Conservation (phyloP, 805 yeast species). For the Candida xyloterini region DNA sequence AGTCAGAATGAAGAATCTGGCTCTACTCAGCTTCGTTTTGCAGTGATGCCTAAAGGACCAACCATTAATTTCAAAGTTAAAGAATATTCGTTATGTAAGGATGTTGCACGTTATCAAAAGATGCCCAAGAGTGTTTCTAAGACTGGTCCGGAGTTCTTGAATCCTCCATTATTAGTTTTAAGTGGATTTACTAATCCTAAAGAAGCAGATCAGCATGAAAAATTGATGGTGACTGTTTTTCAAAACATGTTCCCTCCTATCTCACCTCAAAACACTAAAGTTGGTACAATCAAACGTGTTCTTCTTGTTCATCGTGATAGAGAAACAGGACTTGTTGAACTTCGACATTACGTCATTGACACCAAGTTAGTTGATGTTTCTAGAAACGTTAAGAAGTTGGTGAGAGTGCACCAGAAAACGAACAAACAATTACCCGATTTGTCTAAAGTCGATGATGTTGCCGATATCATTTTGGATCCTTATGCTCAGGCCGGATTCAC, state of each 20-base stretch:
- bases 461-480: constrained; percentile 81
- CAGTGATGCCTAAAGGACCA: constrained; percentile 92
- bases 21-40: constrained; percentile 75
- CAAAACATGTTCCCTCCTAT: constrained; percentile 96
- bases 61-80: constrained; percentile 78
- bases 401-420: constrained; percentile 56
- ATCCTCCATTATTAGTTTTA: constrained; percentile 89
- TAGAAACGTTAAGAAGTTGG: constrained; percentile 66
- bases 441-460: constrained; percentile 64
- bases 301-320: constrained; percentile 73
- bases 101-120: constrained; percentile 64
- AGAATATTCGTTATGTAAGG: constrained; percentile 78
- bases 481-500: constrained; percentile 75
- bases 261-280: constrained; percentile 76
- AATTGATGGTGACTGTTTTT: constrained; percentile 80
- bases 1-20: constrained; percentile 78
- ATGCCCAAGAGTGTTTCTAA: constrained; percentile 76
- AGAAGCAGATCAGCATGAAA: constrained; percentile 67
- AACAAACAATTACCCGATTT: constrained; percentile 71
- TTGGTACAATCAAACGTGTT: constrained; percentile 76
- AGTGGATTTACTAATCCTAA: constrained; percentile 81
- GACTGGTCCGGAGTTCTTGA: constrained; percentile 57
- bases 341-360: constrained; percentile 87
- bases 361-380: constrained; percentile 81
- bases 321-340: constrained; percentile 69